Evolutionary conservation across 139 green algal genomes (phyloP).

Genomic region (Pleodorina starrii): DNA sequence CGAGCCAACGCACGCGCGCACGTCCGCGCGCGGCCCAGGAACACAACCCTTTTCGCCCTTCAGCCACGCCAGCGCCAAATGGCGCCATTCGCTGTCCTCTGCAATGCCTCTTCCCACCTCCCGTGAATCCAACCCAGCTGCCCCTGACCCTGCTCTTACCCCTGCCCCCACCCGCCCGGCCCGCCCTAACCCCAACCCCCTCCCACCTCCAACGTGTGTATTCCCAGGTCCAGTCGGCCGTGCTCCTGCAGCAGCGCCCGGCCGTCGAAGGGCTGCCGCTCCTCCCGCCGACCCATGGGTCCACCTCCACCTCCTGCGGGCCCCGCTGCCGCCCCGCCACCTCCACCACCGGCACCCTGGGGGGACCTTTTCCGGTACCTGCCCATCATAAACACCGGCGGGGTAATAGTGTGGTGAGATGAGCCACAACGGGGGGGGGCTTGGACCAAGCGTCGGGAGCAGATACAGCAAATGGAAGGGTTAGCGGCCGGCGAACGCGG

Average conservation of each 20-base stretch:
- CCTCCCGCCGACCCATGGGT: not conserved
- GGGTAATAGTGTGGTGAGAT: too few species aligned
- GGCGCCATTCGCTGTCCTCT: not conserved
- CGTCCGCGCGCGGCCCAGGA: too few species aligned
- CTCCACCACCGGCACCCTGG: not conserved
- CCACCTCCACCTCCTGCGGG: not conserved
- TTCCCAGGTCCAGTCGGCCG: slow-evolving; percentile 36
- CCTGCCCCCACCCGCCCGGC: not conserved
- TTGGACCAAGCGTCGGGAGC: too few species aligned
- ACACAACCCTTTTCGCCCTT: too few species aligned
- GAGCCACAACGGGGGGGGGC: too few species aligned
- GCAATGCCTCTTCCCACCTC: not conserved
- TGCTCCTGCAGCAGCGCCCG: slow-evolving; percentile 48
- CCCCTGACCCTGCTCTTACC: not conserved
- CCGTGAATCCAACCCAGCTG: not conserved
- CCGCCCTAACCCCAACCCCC: not conserved
- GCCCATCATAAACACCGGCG: too few species aligned
- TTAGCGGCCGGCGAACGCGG: too few species aligned
- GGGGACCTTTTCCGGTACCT: not conserved
- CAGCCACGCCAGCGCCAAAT: not conserved
- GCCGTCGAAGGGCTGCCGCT: slow-evolving; percentile 61
- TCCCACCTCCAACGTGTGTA: slow-evolving; percentile 24
- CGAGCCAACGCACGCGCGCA: too few species aligned
- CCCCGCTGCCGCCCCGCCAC: not conserved
- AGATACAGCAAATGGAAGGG: too few species aligned